Base-by-base conservation (phyloP, 768 basidiomycete genomes). In the Rhizopogon vesiculosus region DNA sequence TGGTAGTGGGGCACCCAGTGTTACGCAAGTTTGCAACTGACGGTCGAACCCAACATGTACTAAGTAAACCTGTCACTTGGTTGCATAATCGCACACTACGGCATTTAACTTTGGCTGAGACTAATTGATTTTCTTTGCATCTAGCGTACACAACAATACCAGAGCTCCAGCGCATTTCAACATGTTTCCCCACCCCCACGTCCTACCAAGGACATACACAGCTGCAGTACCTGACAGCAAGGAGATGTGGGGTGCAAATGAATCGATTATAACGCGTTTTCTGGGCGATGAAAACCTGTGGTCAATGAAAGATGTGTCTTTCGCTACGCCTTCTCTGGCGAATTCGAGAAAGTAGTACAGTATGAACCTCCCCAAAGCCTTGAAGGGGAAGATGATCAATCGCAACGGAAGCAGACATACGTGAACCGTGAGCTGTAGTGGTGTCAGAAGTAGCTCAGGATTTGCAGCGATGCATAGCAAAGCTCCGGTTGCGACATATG, bases 361-460 rank as follows among this genome's bases (percentile, higher is more conserved):
- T 19, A 54, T 41, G n/a, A 46, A 54, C 2, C 33, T 35, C 15
- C 15, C 15, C 44, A 54, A 25, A 12, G 44, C 16, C 31, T 54
- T 39, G 44, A 54, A 54, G 3, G 41, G 31, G 39, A 25, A 25
- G 25, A 25, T 25, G 25, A 25, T 25, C 25, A 25, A 25, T 25
- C 25, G 25, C 25, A 25, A 25, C 25, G 25, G 25, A 3, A 45
- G n/a, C 7, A 41, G 22, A 18, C 33, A 38, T 18, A 9, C 13
- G 12, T 31, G n/a, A 18, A 19, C 8, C 10, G 31, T 19, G n/a
- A 31, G 13, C 31, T 29, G 31, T 12, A 54, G 3, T 19, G 53
- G 53, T 29, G 43, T 54, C 22, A 54, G 28, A n/a, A 54, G 3
- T 5, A 54, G 29, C 13, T 54, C 43, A 28, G 53, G 53, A 19